A percentile compares a stretch with the other conserved stretches of the same genome.
Evolutionary conservation across 768 basidiomycete species (phyloP).

Genomic region (Pleurotus cornucopiae): DNA sequence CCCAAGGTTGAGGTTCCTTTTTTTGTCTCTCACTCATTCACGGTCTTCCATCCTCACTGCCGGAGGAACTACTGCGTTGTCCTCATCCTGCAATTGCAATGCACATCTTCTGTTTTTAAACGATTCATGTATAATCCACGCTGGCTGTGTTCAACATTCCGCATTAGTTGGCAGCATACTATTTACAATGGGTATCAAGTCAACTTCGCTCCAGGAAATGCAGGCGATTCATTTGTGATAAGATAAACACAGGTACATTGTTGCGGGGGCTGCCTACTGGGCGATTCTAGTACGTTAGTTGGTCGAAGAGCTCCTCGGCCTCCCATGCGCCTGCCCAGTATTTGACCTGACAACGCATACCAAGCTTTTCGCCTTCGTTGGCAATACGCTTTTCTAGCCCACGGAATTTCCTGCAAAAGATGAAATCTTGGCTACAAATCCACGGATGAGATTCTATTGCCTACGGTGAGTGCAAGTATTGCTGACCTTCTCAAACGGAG

Average conservation of each 20-base stretch:
- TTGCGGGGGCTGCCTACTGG: not conserved
- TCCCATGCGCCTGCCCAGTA: conserved; percentile 98
- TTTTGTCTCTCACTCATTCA: conserved; percentile 1
- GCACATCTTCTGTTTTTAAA: conserved; percentile 6
- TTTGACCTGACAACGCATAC: conserved; percentile 67
- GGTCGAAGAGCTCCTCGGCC: conserved; percentile 76
- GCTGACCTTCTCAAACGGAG: conserved; percentile 70
- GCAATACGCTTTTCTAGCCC: conserved; percentile 78
- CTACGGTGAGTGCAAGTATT: not conserved
- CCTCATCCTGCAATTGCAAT: conserved; percentile 1
- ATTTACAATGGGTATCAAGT: not conserved
- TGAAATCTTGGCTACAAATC: conserved; percentile 66
- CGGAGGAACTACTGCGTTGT: conserved; percentile 1
- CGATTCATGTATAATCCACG: conserved; percentile 6
- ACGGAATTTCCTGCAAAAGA: conserved; percentile 73
- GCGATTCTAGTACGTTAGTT: conserved; percentile 20
- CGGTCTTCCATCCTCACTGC: not conserved
- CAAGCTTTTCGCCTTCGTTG: conserved; percentile 58
- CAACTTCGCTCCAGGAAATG: not conserved
- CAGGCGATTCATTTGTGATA: too few relatives aligned
- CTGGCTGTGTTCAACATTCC: not conserved
- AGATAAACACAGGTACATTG: not conserved
- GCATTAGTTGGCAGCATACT: not conserved
- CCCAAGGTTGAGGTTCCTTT: not conserved
- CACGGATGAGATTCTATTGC: too few relatives aligned